Evolutionary conservation across 1,284 basidiomycete genomes (phyloP), one percentile per base, ranked within the genome.

Genomic region (Cryptococcus sp.): DNA sequence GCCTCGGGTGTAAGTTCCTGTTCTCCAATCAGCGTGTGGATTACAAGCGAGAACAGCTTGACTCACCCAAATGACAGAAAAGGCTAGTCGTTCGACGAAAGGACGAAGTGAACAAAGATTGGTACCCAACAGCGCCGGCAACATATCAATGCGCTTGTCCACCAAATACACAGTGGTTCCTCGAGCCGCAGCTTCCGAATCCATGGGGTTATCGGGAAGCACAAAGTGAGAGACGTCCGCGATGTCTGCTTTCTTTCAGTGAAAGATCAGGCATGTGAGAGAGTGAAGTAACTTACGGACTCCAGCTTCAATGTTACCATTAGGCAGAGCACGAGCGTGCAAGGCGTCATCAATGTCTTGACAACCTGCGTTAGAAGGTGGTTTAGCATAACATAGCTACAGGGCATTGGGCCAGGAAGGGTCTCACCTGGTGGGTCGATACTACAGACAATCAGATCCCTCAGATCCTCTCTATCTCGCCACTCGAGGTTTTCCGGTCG

Each of bases 141-240:
- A 83, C 96, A 99, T 99, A 81, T 99, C 96, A 56, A 99, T 95
- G 41, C 96, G 89, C 80, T 95, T 96, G 82, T 99, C 96, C 2
- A 99, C 96, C 5, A 99, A 85, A 76, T 99, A 99, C 3, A 99
- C 96, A 0, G 96, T 99, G 0, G 95, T 99, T 13, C 96, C 95
- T 56, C 96, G 84, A 15, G 93, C 86, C 16, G 95, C 92, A 17
- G 96, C 96, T 78, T 99, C 96, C 40, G 82, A 87, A 70, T 99
- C 96, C 94, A 99, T 99, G 0, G 96, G 86, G 54, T 90, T 99
- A 72, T 95, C 92, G 3, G 93, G 84, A 54, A 86, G 87, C 1
- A 99, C 96, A 71, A 99, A 99, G 77, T 96, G 88, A 3, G 95
- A 95, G 1, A 99, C 96, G 73, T 99, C 95, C 60, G 96, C 96